phyloP scores from a whole-genome alignment of 2,329 filamentous ascomycete genomes.

The Corniculantispora saksenae region DNA sequence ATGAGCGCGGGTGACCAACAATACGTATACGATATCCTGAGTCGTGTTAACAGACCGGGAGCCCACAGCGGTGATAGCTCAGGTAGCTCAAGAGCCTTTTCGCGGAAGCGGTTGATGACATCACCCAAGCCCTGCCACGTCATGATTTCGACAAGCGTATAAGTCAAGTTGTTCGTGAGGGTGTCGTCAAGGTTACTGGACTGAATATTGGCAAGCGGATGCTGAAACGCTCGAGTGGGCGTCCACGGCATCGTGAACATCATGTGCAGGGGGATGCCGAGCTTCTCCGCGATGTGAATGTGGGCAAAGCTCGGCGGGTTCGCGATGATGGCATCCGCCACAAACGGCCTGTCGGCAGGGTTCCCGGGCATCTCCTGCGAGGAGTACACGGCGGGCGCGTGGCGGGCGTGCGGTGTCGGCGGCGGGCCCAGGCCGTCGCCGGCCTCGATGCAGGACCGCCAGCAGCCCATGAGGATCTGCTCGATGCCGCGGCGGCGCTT shows the following conservation, averaged over 20 bases:
- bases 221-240: slow-evolving; percentile 80
- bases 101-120: slow-evolving; percentile 84
- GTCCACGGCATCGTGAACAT: slow-evolving; percentile 98
- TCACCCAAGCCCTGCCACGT: slow-evolving; percentile 92
- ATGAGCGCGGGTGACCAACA: slow-evolving; percentile 85
- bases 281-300: slow-evolving; percentile 72
- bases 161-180: slow-evolving; percentile 82
- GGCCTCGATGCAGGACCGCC: slow-evolving; percentile 81
- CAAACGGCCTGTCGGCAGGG: slow-evolving; percentile 61
- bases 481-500: slow-evolving; percentile 74
- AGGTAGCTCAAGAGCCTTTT: slow-evolving; percentile 72
- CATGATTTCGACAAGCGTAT: slow-evolving; percentile 84
- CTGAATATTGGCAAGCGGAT: slow-evolving; percentile 81
- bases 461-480: slow-evolving; percentile 80
- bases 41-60: slow-evolving; percentile 72
- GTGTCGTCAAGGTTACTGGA: slow-evolving; percentile 72
- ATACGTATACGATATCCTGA: slow-evolving; percentile 84
- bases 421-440: slow-evolving; percentile 64
- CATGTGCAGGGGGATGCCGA: slow-evolving; percentile 75
- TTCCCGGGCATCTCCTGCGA: slow-evolving; percentile 40
- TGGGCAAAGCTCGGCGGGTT: slow-evolving; percentile 79
- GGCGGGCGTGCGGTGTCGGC: slow-evolving; percentile 46
- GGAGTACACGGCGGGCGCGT: slow-evolving; percentile 46
- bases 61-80: slow-evolving; percentile 80
- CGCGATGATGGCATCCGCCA: slow-evolving; percentile 79